These are phyloP conservation scores for Wickerhamiella australiensis DNA, from an alignment of 805 yeast species.

Conservation along the genomic window DNA sequence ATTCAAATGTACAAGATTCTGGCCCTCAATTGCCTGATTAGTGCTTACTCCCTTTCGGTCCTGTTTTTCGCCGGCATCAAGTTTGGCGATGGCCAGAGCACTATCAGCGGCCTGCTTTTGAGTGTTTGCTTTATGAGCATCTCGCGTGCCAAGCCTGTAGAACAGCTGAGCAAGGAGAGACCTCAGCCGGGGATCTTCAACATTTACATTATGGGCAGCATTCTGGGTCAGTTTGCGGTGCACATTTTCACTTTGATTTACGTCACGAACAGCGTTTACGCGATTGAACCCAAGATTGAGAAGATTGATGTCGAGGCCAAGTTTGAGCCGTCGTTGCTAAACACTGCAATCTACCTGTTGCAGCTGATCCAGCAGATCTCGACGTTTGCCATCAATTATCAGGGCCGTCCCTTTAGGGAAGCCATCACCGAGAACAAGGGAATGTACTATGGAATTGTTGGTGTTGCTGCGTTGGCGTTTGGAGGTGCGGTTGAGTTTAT, in stretches of 20 bases:
- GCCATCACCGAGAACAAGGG: slow-evolving; percentile 82
- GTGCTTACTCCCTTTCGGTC: slow-evolving; percentile 90
- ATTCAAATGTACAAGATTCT: slow-evolving; percentile 97
- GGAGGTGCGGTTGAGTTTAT: slow-evolving; percentile 88
- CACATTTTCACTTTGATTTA: slow-evolving; percentile 75
- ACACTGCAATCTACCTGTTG: slow-evolving; percentile 89
- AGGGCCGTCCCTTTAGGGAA: slow-evolving; percentile 94
- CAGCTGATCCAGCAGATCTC: slow-evolving; percentile 95
- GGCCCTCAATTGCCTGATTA: slow-evolving; percentile 91
- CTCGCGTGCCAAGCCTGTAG: slow-evolving; percentile 83
- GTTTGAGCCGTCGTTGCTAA: slow-evolving; percentile 78
- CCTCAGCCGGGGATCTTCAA: slow-evolving; percentile 98
- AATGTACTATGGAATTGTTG: slow-evolving; percentile 89
- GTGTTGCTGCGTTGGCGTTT: slow-evolving; percentile 79
- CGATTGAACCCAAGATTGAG: slow-evolving; percentile 85
- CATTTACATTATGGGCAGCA: slow-evolving; percentile 92
- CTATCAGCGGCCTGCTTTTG: slow-evolving; percentile 82
- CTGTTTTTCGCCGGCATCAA: slow-evolving; percentile 94
- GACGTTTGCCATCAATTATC: slow-evolving; percentile 94
- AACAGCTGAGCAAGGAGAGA: slow-evolving; percentile 80
- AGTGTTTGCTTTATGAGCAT: slow-evolving; percentile 91
- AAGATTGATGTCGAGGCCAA: slow-evolving; percentile 72
- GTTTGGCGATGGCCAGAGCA: slow-evolving; percentile 97
- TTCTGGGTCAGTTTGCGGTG: slow-evolving; percentile 89
- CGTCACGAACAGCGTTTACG: slow-evolving; percentile 71